A percentile compares a stretch with the other conserved stretches of the same genome.
phyloP scores from a whole-genome alignment of 2,329 filamentous ascomycete species.

The Aureobasidium vineae region DNA sequence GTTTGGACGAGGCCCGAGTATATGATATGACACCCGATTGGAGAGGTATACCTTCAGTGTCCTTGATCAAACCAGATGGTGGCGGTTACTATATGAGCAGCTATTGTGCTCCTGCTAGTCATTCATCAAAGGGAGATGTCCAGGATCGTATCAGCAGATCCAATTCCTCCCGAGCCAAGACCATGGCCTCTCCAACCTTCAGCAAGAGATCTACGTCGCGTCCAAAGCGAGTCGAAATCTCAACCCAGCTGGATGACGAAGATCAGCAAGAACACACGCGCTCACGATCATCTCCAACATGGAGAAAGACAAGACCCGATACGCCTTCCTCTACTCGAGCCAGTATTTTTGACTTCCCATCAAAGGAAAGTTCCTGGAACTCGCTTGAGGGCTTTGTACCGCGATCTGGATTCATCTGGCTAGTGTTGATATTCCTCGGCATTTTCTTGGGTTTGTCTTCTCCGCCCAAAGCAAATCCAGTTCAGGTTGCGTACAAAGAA shows the following conservation, averaged over 20 bases:
- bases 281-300: background rate
- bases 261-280: background rate
- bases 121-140: background rate
- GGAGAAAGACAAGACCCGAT: conserved; percentile 4
- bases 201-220: background rate
- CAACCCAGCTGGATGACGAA: background rate
- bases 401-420: background rate
- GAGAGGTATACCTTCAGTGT: background rate
- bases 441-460: background rate
- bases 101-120: background rate
- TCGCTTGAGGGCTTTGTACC: background rate
- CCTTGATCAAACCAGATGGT: background rate
- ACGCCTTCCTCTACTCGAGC: background rate
- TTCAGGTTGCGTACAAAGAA: background rate
- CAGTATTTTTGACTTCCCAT: background rate
- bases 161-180: background rate
- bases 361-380: background rate
- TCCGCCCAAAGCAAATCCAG: background rate
- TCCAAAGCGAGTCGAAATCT: background rate
- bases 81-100: background rate
- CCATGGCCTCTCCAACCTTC: background rate
- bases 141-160: background rate
- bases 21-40: background rate
- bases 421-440: background rate
- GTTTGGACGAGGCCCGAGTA: too few species aligned